Conservation (phyloP, 306 rosid species). For the Alnus rubra region DNA sequence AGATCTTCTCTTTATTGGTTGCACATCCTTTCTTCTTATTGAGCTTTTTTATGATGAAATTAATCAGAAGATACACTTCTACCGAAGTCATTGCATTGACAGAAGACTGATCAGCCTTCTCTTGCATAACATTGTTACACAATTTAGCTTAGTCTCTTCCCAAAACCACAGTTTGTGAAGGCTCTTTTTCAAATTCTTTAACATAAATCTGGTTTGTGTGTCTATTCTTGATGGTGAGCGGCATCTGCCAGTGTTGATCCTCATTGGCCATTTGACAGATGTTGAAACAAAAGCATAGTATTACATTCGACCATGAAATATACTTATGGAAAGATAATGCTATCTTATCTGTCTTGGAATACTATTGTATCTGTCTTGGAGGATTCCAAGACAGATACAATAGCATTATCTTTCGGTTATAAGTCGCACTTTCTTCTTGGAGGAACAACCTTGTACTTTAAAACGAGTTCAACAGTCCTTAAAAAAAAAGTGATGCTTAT, state of each 20-base stretch:
- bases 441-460: not conserved
- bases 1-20: not conserved
- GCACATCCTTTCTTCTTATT: not conserved
- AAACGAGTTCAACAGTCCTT: not conserved
- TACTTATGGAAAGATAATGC: not conserved
- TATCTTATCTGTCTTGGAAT: not conserved
- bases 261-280: not conserved
- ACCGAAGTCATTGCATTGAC: not conserved
- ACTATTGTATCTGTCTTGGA: no score
- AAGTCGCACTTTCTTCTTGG: not conserved
- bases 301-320: no score
- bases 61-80: not conserved
- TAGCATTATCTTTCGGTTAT: not conserved
- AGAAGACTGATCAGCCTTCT: no score
- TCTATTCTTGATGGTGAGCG: not conserved
- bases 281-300: not conserved
- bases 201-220: not conserved
- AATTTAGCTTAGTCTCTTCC: not conserved
- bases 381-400: no score
- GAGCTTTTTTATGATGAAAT: not conserved
- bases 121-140: not conserved
- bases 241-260: conserved; percentile 2
- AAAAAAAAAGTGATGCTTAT: not conserved
- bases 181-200: not conserved
- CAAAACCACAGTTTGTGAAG: not conserved